A percentile compares a stretch with the other conserved stretches of the same genome.
phyloP scores from a whole-genome alignment of 1,139 yeast genomes.

The Lodderomyces elongisporus region DNA sequence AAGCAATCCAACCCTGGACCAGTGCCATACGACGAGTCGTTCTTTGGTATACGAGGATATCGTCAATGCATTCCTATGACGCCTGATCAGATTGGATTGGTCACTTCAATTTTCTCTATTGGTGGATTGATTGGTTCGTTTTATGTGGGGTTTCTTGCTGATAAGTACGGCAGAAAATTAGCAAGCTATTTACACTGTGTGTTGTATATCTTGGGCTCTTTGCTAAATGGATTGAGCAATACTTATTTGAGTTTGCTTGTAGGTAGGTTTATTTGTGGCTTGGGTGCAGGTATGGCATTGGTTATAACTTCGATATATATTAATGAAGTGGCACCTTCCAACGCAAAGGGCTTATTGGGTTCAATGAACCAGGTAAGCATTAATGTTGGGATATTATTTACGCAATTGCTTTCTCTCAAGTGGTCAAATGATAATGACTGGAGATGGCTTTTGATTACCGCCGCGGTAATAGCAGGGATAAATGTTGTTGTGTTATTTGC shows the following conservation, averaged over 20 bases:
- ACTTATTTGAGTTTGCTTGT: conserved; percentile 41
- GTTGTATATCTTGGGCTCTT: conserved; percentile 63
- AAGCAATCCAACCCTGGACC: conserved; percentile 26
- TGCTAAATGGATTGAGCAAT: conserved; percentile 51
- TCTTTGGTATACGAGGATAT: conserved; percentile 37
- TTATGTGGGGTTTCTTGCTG: conserved; percentile 67
- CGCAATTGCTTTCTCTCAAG: conserved; percentile 66
- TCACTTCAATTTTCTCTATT: conserved; percentile 78
- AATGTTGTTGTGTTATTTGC: conserved; percentile 42
- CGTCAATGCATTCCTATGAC: conserved; percentile 53
- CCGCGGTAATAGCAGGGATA: conserved; percentile 47
- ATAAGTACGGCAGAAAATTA: conserved; percentile 57
- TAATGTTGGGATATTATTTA: conserved; percentile 74
- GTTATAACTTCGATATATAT: conserved; percentile 81
- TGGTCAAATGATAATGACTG: conserved; percentile 67
- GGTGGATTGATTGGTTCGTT: conserved; percentile 85
- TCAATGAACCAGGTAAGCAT: conserved; percentile 84
- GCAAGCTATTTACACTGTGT: conserved; percentile 53
- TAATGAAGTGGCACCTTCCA: conserved; percentile 71
- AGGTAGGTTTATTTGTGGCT: conserved; percentile 76
- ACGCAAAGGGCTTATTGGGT: conserved; percentile 72
- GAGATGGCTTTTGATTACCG: conserved; percentile 64
- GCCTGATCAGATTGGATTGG: conserved; percentile 65
- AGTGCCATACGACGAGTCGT: conserved; percentile 28
- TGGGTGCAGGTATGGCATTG: conserved; percentile 83